Conservation (phyloP, 2,329 filamentous ascomycete species). For the Elsinoe fawcettii region DNA sequence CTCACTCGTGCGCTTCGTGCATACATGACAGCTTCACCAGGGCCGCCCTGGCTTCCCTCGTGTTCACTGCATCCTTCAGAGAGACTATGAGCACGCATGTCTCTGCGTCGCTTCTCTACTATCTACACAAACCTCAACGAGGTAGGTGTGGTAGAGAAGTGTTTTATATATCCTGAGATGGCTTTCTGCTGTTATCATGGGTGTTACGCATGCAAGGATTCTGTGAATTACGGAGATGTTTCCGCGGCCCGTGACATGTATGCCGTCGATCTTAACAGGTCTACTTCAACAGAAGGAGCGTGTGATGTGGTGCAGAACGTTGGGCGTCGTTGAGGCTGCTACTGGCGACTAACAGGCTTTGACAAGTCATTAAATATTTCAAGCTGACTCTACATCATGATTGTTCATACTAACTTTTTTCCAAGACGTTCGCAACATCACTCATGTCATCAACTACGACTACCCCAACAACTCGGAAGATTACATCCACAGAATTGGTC, state of each 20-base stretch:
- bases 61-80: constrained; percentile 71
- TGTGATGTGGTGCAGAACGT: constrained; percentile 8
- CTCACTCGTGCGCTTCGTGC: constrained; percentile 76
- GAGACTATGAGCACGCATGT: constrained; percentile 57
- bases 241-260: constrained; percentile 41
- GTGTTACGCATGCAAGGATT: constrained; percentile 56
- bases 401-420: constrained; percentile 59
- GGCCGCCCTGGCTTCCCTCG: constrained; percentile 76
- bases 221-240: constrained; percentile 50
- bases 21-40: constrained; percentile 69
- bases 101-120: constrained; percentile 57
- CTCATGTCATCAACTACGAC: constrained; percentile 99
- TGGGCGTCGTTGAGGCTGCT: constrained; percentile 5
- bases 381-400: constrained; percentile 24
- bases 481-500: constrained; percentile 61
- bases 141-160: constrained; percentile 15
- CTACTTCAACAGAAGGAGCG: constrained; percentile 14
- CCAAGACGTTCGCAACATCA: constrained; percentile 99
- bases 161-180: constrained; percentile 10
- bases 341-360: constrained; percentile 9
- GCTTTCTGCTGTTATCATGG: constrained; percentile 8
- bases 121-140: constrained; percentile 14
- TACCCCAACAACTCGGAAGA: constrained; percentile 88
- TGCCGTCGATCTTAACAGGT: constrained; percentile 15
- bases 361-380: not conserved